phyloP scores from a whole-genome alignment of 2,329 filamentous ascomycete genomes.

The Diaporthe sp. region DNA sequence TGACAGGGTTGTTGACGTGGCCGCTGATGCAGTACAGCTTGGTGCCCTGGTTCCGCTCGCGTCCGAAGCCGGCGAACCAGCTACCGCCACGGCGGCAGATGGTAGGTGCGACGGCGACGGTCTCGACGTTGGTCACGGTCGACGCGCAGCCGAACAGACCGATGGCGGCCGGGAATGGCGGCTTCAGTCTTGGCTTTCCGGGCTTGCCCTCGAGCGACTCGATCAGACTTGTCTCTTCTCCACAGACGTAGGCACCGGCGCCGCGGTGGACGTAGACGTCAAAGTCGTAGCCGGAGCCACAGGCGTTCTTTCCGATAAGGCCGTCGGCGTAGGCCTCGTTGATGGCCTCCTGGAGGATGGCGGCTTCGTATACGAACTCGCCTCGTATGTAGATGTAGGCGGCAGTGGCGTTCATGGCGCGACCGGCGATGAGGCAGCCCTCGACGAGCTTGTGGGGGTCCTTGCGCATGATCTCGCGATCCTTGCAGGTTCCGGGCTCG shows the following conservation, averaged over 20 bases:
- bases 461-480: conserved; percentile 99
- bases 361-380: conserved; percentile 97
- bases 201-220: conserved; percentile 99
- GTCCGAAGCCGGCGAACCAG: conserved; percentile 96
- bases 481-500: conserved; percentile 99
- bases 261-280: conserved; percentile 97
- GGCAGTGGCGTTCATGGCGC: conserved; percentile 98
- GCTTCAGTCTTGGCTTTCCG: conserved; percentile 98
- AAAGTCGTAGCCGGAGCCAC: conserved; percentile 96
- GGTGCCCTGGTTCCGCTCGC: conserved; percentile 95
- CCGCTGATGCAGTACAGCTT: conserved; percentile 99
- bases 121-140: conserved; percentile 98
- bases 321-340: conserved; percentile 97
- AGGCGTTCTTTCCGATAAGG: conserved; percentile 98
- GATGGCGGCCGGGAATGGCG: conserved; percentile 96
- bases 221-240: conserved; percentile 97
- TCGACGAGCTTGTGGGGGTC: conserved; percentile 99
- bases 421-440: conserved; percentile 94
- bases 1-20: conserved; percentile 98
- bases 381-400: conserved; percentile 99
- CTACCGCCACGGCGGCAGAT: conserved; percentile 91
- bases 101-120: conserved; percentile 92
- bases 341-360: conserved; percentile 93
- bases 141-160: conserved; percentile 98
- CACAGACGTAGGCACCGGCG: conserved; percentile 97